Evolutionary conservation across 192 early-diverging fungal species (phyloP), one percentile per base, ranked within the genome.

Genomic region (Umbelopsis isabellina): DNA sequence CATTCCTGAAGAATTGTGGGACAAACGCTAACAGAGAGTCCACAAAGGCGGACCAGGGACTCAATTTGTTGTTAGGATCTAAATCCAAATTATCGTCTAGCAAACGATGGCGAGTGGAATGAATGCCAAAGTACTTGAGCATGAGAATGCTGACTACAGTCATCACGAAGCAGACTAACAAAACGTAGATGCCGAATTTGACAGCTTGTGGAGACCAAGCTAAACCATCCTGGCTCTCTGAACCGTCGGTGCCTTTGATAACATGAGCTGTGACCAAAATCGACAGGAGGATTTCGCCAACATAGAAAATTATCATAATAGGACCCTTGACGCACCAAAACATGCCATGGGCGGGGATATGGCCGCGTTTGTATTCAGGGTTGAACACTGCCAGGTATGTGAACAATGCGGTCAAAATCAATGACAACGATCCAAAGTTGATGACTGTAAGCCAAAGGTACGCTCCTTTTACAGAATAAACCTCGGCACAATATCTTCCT

Each of bases 311-410:
- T 7, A 72, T 21, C 75, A 72, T 72, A 25, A 77, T 77, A 8
- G 75, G 75, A 8, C 70, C 75, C 12, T 76, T 76, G 13, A 76
- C 75, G 25, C 75, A 76, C 75, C 75, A 76, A 18, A 79, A 79
- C 35, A 75, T 55, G 27, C 73, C 78, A 27, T 79, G 78, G 18
- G 78, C 73, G 3, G 27, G 51, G 5, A 75, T 50, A 23, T 66
- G 46, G 9, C 52, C 72, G 21, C 49, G 49, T 9, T 51, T 20
- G 70, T 67, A 79, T 52, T 79, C 78, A 16, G 16, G 16, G 18
- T 72, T 30, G 30, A 71, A 79, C 7, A 79, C 72, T n/a, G 74
- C 73, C 21, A 79, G 25, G 21, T 79, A 79, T 8, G 73, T 75
- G 41, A 79, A 75, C 7, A 79, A 48, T 1, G 78, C 78, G 13